These are phyloP conservation scores for Fusarium musae DNA, from an alignment of 2,329 filamentous ascomycete genomes.

Conservation along the genomic window DNA sequence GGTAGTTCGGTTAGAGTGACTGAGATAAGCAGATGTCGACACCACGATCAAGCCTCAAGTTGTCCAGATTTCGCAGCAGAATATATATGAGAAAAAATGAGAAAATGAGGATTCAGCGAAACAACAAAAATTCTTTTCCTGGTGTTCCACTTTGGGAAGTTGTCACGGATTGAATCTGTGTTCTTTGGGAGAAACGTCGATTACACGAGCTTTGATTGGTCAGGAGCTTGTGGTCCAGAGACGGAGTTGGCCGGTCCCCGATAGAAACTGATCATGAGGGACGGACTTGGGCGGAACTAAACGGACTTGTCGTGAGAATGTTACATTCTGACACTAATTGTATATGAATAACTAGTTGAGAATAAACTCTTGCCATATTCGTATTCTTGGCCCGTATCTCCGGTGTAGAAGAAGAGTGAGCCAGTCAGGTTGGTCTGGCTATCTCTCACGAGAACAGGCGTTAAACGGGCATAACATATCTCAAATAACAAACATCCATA, in stretches of 20 bases:
- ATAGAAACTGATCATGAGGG: conserved; percentile 21
- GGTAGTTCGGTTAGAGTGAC: not conserved
- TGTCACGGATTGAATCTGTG: conserved; percentile 33
- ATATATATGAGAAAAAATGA: not conserved
- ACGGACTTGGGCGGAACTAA: conserved; percentile 21
- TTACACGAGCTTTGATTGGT: conserved; percentile 30
- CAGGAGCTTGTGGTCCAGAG: not conserved
- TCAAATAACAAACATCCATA: not conserved
- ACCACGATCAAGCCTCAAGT: not conserved
- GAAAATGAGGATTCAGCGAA: not conserved
- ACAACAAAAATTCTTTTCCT: conserved; percentile 15
- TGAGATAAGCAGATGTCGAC: not conserved
- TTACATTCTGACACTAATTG: not conserved
- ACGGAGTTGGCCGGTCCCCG: conserved; percentile 39
- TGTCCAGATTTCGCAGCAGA: not conserved
- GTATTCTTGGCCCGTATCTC: not conserved
- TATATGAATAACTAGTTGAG: not conserved
- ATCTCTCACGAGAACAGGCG: not conserved
- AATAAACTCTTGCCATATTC: not conserved
- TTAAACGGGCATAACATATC: not conserved
- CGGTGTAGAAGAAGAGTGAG: not conserved
- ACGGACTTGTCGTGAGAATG: conserved; percentile 9
- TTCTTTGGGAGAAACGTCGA: conserved; percentile 19
- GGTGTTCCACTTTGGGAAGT: conserved; percentile 33
- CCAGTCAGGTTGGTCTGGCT: not conserved